Base-by-base conservation (phyloP, 1,284 basidiomycete species). In the Microstroma glucosiphilum region DNA sequence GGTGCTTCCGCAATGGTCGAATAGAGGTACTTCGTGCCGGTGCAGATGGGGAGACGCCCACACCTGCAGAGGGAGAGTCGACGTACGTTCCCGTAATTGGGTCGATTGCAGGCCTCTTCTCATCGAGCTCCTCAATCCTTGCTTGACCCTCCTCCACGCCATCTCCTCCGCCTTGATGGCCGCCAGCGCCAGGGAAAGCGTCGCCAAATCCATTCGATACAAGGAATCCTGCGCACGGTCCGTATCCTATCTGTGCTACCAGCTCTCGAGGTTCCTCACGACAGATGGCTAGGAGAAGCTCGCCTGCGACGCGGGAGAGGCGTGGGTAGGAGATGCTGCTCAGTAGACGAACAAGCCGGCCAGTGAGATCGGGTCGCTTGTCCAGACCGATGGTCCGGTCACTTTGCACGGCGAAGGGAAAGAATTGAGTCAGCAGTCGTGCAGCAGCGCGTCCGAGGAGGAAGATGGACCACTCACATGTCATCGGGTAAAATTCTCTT, bases 221-320 rank as follows among this genome's bases (percentile, higher is more conserved):
- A 6, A 76, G 61, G 61, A 74, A 76, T 0, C 73, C 73, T 2
- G 72, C 72, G 55, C 72, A 73, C 6, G 73, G 73, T 1, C 73
- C 73, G 57, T 73, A 76, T 4, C 73, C 73, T 53, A 76, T 68
- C 40, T 62, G 23, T 8, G 64, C 62, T 7, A 65, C 67, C 66
- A 76, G 71, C 19, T 40, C 41, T 26, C 64, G 63, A 6, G 69
- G 62, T 7, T 71, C 61, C 17, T 58, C 68, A 25, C 67, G 60
- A 60, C 68, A 71, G 12, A 73, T 15, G 6, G 73, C 56, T 0
- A 76, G 64, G 11, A 76, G 42, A 9, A 71, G 46, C 61, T 76
- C 73, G 42, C 73, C 72, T 0, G 68, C 60, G 1, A 71, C 69
- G 6, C 70, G 65, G 3, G 69, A 71, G 7, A 66, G 55, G 0